Percentiles rank a stretch among this genome's conserved stretches.
Conservation (phyloP, 2,329 filamentous ascomycete genomes). For the Ambrosiella cleistominuta region DNA sequence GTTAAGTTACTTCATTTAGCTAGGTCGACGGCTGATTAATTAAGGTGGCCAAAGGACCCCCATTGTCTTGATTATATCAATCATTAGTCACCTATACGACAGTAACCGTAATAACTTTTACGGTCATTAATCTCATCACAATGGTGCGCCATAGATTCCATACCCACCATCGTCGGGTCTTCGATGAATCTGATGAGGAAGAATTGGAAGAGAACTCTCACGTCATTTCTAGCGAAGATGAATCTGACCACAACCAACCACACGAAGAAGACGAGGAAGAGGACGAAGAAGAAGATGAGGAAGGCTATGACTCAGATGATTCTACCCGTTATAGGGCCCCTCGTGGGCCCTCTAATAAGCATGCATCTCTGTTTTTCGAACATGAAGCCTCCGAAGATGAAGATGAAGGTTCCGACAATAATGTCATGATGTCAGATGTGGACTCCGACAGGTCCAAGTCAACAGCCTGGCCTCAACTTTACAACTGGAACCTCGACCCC, state of each 20-base stretch:
- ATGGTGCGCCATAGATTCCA: background rate
- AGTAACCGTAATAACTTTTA: background rate
- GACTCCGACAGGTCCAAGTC: background rate
- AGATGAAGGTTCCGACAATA: background rate
- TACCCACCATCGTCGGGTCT: background rate
- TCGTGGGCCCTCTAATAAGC: background rate
- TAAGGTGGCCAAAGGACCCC: too few relatives aligned
- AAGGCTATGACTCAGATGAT: background rate
- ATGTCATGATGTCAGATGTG: background rate
- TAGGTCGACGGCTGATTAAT: too few relatives aligned
- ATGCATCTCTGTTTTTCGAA: conserved; percentile 6
- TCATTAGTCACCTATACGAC: background rate
- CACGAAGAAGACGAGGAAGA: background rate
- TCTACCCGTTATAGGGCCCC: background rate
- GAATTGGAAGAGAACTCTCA: background rate
- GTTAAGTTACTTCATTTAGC: too few relatives aligned
- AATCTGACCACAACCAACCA: background rate
- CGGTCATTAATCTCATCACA: background rate
- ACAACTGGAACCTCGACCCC: background rate
- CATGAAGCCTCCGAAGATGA: conserved; percentile 7
- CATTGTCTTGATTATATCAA: too few relatives aligned
- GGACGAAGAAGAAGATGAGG: background rate
- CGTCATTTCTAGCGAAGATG: conserved; percentile 2
- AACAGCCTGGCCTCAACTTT: background rate
- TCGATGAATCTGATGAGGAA: background rate